Base-by-base conservation (phyloP, 352 stramenopile genomes). In the Globisporangium solare region DNA sequence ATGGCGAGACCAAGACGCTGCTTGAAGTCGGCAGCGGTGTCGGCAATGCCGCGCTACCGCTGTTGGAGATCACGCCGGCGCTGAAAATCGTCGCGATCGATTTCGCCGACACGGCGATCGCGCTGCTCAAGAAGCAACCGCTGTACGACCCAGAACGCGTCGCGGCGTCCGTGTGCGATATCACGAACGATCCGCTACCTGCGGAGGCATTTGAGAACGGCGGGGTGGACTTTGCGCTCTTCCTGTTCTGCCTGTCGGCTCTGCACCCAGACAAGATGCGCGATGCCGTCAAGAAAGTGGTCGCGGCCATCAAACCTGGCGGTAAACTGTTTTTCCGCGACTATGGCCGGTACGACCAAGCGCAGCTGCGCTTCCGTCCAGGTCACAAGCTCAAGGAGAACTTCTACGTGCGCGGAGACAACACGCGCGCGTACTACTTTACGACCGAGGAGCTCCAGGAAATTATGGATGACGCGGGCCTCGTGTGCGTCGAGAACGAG, bases 401-500 rank as follows among this genome's bases (percentile, higher is more conserved):
- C 62, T 97, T 97, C 46, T 98, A 98, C 74, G 81, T 96, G 39
- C 93, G 96, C 54, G 79, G 95, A 63, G 95, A 98, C 76, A 97
- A 97, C 58, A 98, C 95, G 4, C 88, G 91, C 27, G 95, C 90
- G 58, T 98, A 98, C 71, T 98, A 98, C 68, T 98, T 98, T 52
- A 91, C 85, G 45, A 86, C 73, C 6, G 79, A 93, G 27, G 80
- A 95, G 64, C 54, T 95, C n/a, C 54, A 71, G 22, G 56, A 76
- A n/a, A 58, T 95, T 22, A 86, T 90, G 48, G 68, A 62, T 0
- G 60, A 67, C 1, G 81, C 76, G 13, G 86, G 86, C 0, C 70
- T 96, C 37, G 68, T 82, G 39, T 21, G 59, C 11, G 56, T 92
- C 6, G 85, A 96, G 63, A 88, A 88, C 61, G 77, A 93, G 58